Conservation (phyloP, 129 eudicot species). For the Erigeron canadensis region DNA sequence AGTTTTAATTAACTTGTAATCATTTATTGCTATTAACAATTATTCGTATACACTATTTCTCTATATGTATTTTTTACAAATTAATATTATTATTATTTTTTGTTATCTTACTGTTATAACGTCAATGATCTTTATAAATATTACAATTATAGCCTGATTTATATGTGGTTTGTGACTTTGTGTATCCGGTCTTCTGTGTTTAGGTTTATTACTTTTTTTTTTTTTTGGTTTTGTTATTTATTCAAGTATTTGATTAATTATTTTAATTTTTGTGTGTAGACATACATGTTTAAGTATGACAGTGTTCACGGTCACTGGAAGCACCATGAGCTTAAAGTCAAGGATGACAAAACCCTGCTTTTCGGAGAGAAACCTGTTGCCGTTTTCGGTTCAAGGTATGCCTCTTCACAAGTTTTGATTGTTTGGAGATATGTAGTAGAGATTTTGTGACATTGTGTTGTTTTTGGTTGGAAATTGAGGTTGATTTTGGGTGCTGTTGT, state of each 20-base stretch:
- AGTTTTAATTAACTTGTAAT: background rate
- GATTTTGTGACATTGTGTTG: background rate
- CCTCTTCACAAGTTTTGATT: background rate
- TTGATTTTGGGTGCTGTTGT: background rate
- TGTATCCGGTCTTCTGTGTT: too few relatives aligned
- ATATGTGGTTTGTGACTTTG: background rate
- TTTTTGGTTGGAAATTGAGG: background rate
- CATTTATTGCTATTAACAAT: background rate
- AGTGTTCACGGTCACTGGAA: conserved; percentile 67
- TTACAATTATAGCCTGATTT: too few relatives aligned
- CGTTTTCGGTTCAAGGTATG: conserved; percentile 54
- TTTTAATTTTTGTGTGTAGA: conserved; percentile 29
- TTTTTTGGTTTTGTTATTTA: too few relatives aligned
- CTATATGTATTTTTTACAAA: too few relatives aligned
- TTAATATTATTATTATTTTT: too few relatives aligned
- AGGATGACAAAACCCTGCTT: conserved; percentile 55
- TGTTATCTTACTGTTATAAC: too few relatives aligned
- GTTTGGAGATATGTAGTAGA: background rate
- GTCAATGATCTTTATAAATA: too few relatives aligned
- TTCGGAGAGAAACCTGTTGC: conserved; percentile 54
- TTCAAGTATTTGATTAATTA: background rate
- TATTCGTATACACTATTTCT: too few relatives aligned
- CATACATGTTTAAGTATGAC: conserved; percentile 64
- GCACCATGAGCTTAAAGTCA: conserved; percentile 58
- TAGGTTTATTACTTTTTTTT: too few relatives aligned